Percentiles rank a stretch among this genome's conserved stretches.
Evolutionary conservation across 345 rosid genomes (phyloP).

Genomic region (Capsella bursapastoris): DNA sequence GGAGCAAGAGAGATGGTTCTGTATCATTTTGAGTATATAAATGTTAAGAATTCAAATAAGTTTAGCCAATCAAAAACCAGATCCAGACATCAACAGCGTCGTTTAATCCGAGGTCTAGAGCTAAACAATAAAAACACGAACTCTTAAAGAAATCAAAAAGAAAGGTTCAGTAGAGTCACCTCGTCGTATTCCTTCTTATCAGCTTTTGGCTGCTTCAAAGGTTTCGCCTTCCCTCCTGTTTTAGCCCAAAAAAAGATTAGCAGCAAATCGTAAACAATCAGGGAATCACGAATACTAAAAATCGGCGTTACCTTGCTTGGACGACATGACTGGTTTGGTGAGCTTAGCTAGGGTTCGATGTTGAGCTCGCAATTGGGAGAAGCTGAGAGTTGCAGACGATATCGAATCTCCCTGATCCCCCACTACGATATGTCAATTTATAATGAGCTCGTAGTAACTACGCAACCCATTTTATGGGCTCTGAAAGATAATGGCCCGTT

Average conservation of each 20-base stretch:
- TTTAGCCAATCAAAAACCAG: background rate
- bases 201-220: constrained; percentile 78
- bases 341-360: constrained; percentile 38
- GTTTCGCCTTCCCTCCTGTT: constrained; percentile 84
- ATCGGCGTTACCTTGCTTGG: constrained; percentile 36
- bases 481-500: background rate
- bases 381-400: background rate
- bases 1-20: background rate
- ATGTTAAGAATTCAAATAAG: background rate
- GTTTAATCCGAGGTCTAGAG: background rate
- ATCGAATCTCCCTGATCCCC: background rate
- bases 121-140: background rate
- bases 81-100: constrained; percentile 15
- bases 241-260: background rate
- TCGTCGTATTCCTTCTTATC: constrained; percentile 58
- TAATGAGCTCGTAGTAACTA: constrained; percentile 30
- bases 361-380: constrained; percentile 23
- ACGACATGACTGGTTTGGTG: constrained; percentile 32
- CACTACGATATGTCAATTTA: background rate
- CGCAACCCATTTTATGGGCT: constrained; percentile 31
- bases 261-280: constrained; percentile 22
- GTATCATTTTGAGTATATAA: no score
- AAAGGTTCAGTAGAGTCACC: constrained; percentile 46
- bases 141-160: background rate
- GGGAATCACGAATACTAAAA: background rate